Evolutionary conservation across 1,284 basidiomycete species (phyloP), one percentile per base, ranked within the genome.

Genomic region (Schizophyllum amplum): DNA sequence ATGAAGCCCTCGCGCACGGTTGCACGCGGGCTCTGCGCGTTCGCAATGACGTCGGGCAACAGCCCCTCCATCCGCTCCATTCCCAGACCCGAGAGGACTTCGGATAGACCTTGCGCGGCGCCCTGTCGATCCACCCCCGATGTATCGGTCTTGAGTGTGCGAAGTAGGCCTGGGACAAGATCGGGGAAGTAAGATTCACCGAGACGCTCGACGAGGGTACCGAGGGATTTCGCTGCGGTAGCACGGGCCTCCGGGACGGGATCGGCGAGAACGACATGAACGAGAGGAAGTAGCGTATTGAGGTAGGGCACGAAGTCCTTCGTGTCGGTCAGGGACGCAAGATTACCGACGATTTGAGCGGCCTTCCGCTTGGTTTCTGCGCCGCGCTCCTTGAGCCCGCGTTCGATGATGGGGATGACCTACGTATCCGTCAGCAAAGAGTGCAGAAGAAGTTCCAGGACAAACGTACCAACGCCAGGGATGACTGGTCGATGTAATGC

Each of bases 1-100:
- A 99, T 98, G 77, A 98, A 98, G 23, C 97, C 97, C 78, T 99
- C 97, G 54, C 95, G 85, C 47, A 99, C 93, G 55, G 95, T 96
- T 24, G 94, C 82, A 22, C 92, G 80, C 4, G 92, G 88, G 55
- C 92, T 96, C 63, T 92, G 85, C 1, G 94, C 92, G 70, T 93
- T 98, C 48, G 83, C 83, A 64, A 99, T 90, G 67, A 99, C 93
- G 63, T 97, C 94, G 0, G 97, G 97, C 5, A 99, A 80, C 4
- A 99, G 78, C 5, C 90, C 92, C 69, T 99, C 97, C 65, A 99
- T 83, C 55, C 95, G 84, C 65, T 99, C 97, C 87, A 98, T 97
- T 25, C 97, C 97, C 42, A 99, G 81, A 50, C 94, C 96, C 1
- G 95, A 90, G 11, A 99, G 80, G 9, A 99, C 94, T 72, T 99